Conservation (phyloP, 192 early-diverging fungal species). For the Helicostylum pulchrum region DNA sequence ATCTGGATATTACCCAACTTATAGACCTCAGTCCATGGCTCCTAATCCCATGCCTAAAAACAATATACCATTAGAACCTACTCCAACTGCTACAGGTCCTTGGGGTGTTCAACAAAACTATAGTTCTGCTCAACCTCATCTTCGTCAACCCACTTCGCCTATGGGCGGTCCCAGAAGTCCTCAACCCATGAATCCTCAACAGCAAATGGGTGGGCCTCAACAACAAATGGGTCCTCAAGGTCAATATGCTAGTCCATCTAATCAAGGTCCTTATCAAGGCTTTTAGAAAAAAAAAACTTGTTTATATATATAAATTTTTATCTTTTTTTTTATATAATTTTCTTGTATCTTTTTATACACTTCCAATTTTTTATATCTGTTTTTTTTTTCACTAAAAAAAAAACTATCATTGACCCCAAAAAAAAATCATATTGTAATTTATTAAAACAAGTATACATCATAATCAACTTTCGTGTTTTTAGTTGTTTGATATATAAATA, state of each 20-base stretch:
- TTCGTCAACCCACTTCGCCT: slow-evolving; percentile 6
- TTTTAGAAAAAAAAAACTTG: slow-evolving; percentile 9
- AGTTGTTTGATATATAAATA: too few relatives aligned
- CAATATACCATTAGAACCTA: slow-evolving; percentile 23
- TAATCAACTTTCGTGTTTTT: too few relatives aligned
- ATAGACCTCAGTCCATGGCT: slow-evolving; percentile 24
- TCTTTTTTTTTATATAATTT: too few relatives aligned
- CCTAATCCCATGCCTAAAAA: slow-evolving; percentile 1
- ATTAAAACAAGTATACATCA: too few relatives aligned
- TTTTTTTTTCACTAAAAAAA: too few relatives aligned
- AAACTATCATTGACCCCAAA: too few relatives aligned
- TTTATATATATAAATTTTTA: too few relatives aligned
- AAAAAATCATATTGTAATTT: too few relatives aligned
- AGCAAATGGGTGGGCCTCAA: too few relatives aligned
- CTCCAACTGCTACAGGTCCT: slow-evolving; percentile 21
- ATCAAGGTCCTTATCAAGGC: slow-evolving; percentile 13
- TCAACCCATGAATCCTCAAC: too few relatives aligned
- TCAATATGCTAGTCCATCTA: slow-evolving; percentile 3
- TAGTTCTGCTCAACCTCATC: slow-evolving; percentile 12
- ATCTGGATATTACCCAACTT: slow-evolving; percentile 33
- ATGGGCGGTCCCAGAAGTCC: neutral
- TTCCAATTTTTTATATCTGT: too few relatives aligned
- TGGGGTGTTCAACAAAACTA: slow-evolving; percentile 24
- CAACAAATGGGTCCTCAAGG: neutral
- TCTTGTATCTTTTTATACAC: too few relatives aligned